Evolutionary conservation across 208 protist genomes (phyloP).

Genomic region (Spironucleus salmonicida): DNA sequence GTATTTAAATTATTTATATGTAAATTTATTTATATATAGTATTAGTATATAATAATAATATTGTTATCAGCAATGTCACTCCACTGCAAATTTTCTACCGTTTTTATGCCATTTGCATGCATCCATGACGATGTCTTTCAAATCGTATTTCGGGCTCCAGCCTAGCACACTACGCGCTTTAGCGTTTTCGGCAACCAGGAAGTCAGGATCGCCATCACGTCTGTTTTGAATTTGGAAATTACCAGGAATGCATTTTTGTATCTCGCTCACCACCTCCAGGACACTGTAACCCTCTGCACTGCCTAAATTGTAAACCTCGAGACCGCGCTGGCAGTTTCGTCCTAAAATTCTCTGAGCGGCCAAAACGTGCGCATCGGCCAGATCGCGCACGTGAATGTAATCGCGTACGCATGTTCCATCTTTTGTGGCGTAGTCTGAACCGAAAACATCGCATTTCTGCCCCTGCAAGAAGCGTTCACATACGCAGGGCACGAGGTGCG

Average conservation of each 20-base stretch:
- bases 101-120: constrained; percentile 40
- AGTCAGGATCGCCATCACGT: constrained; percentile 34
- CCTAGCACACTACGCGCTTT: constrained; percentile 30
- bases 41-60: too few relatives aligned
- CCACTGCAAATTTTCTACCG: too few relatives aligned
- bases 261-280: constrained; percentile 35
- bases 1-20: too few relatives aligned
- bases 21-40: too few relatives aligned
- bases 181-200: constrained; percentile 26
- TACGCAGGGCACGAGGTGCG: constrained; percentile 33
- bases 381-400: constrained; percentile 45
- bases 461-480: too few relatives aligned
- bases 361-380: constrained; percentile 36
- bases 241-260: constrained; percentile 16
- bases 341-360: constrained; percentile 7
- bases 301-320: constrained; percentile 29
- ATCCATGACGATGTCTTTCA: constrained; percentile 25
- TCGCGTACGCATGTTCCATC: constrained; percentile 43
- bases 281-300: constrained; percentile 33
- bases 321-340: background rate
- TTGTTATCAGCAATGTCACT: too few relatives aligned
- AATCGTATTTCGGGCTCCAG: constrained; percentile 30
- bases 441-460: constrained; percentile 34
- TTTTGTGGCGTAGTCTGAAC: constrained; percentile 32
- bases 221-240: background rate